A percentile compares a stretch with the other conserved stretches of the same genome.
phyloP scores from a whole-genome alignment of 2,329 filamentous ascomycete genomes.

The Aspergillus japonicus region DNA sequence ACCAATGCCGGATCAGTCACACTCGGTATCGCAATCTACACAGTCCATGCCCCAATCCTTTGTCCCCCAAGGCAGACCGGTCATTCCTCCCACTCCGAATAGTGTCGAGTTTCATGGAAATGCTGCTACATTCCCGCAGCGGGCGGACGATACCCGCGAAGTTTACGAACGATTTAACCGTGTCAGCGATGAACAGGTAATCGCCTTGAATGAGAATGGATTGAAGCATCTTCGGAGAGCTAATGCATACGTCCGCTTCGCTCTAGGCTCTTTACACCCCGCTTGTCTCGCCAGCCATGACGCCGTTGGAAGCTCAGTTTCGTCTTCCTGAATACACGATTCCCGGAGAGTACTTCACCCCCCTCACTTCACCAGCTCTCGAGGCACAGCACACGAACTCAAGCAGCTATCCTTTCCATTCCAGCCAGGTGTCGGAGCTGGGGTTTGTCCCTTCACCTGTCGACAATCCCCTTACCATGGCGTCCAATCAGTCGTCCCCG shows the following conservation, averaged over 20 bases:
- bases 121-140: conserved; percentile 41
- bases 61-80: conserved; percentile 30
- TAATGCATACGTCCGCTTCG: conserved; percentile 18
- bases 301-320: conserved; percentile 49
- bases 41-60: conserved; percentile 28
- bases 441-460: conserved; percentile 43
- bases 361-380: conserved; percentile 51
- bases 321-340: conserved; percentile 49
- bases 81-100: conserved; percentile 50
- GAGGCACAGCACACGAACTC: conserved; percentile 45
- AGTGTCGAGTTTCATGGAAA: conserved; percentile 50
- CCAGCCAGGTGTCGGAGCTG: conserved; percentile 38
- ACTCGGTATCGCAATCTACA: conserved; percentile 25
- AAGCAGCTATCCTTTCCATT: conserved; percentile 37
- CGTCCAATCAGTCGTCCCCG: conserved; percentile 34
- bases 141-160: conserved; percentile 41
- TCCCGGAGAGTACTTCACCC: conserved; percentile 51
- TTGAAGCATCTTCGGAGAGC: conserved; percentile 7
- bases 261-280: conserved; percentile 49
- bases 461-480: conserved; percentile 37
- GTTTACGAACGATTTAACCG: conserved; percentile 47
- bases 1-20: conserved; percentile 29
- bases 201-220: conserved; percentile 1
- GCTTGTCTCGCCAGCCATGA: conserved; percentile 52
- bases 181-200: conserved; percentile 46